Percentiles rank a stretch among this genome's conserved stretches.
phyloP scores from a whole-genome alignment of 495 filamentous ascomycete species.

The Neurospora pannonica region DNA sequence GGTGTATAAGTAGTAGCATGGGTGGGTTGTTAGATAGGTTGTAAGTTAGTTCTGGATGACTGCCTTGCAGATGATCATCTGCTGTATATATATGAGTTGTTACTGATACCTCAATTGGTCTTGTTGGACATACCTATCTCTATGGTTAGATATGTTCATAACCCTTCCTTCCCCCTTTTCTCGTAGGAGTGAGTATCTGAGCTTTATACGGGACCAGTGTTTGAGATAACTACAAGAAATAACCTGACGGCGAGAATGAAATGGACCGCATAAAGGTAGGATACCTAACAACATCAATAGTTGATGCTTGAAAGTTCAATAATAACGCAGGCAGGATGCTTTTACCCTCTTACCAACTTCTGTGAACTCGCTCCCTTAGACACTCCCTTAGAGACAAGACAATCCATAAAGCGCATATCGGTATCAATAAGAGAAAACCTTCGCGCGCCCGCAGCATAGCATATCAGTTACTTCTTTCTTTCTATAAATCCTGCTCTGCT shows the following conservation, averaged over 20 bases:
- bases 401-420: not conserved
- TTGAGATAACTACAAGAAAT: too few species aligned
- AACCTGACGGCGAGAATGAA: too few species aligned
- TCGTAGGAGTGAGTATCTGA: too few species aligned
- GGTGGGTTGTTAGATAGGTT: not conserved
- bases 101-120: not conserved
- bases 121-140: too few species aligned
- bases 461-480: not conserved
- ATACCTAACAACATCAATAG: not conserved
- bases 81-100: not conserved
- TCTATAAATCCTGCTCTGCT: not conserved
- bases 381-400: not conserved
- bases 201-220: too few species aligned
- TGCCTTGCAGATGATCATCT: not conserved
- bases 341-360: too few species aligned
- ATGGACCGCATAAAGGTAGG: not conserved
- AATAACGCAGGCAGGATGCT: not conserved
- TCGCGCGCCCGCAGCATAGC: not conserved
- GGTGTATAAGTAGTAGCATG: not conserved
- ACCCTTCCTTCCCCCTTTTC: too few species aligned
- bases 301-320: not conserved
- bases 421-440: not conserved
- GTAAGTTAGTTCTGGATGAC: not conserved
- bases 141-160: too few species aligned
- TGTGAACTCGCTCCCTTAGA: not conserved